phyloP scores from a whole-genome alignment of 305 asterid genomes.

The Fraxinus latifolia region DNA sequence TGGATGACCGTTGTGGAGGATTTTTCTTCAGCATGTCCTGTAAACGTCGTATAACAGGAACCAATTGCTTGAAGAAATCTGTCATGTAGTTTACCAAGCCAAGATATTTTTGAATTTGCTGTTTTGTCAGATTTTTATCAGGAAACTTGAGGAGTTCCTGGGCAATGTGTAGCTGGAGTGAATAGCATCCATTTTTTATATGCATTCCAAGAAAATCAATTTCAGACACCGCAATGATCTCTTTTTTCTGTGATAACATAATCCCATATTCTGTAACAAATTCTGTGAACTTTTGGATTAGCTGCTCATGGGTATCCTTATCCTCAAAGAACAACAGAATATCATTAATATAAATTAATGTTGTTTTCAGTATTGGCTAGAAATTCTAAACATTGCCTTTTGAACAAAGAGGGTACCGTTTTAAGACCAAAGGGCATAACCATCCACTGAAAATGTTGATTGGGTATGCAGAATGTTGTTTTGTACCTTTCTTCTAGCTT shows the following conservation, averaged over 20 bases:
- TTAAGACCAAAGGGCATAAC: neutral
- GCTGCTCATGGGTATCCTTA: neutral
- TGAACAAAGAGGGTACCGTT: neutral
- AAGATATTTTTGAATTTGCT: neutral
- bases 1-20: neutral
- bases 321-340: too few relatives aligned
- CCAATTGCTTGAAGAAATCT: too few relatives aligned
- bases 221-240: too few relatives aligned
- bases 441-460: neutral
- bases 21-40: too few relatives aligned
- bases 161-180: neutral
- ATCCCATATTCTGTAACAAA: neutral
- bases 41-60: too few relatives aligned
- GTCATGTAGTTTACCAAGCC: neutral
- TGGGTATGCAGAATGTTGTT: neutral
- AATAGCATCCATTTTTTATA: neutral
- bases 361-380: neutral
- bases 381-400: neutral
- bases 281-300: too few relatives aligned
- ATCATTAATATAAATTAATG: neutral
- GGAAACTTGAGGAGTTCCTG: neutral
- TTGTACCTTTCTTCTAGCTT: neutral
- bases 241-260: neutral
- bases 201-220: neutral
- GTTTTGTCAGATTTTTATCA: neutral